phyloP scores from a whole-genome alignment of 176 grass and related monocot genomes.

The Carex cristatella region DNA sequence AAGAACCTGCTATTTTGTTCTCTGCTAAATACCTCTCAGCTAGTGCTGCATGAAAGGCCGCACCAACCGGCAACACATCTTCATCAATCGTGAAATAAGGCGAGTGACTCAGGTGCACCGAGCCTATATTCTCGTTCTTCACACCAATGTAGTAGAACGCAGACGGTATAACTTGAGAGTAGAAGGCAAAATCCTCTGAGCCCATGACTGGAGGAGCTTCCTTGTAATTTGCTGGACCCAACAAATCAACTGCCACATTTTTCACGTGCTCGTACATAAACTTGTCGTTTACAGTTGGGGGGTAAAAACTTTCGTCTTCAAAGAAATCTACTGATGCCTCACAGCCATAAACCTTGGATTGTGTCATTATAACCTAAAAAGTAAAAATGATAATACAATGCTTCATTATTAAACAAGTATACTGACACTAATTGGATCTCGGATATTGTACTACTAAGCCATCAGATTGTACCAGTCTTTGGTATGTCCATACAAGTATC shows the following conservation, averaged over 20 bases:
- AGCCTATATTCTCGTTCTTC: constrained; percentile 74
- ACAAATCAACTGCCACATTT: constrained; percentile 35
- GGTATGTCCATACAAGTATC: neutral
- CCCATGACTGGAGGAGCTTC: constrained; percentile 82
- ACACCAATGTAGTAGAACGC: constrained; percentile 91
- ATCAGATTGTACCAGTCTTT: neutral
- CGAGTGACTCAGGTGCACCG: constrained; percentile 54
- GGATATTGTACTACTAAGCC: neutral
- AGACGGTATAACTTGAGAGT: constrained; percentile 65
- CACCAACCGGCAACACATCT: constrained; percentile 77
- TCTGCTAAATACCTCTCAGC: constrained; percentile 76
- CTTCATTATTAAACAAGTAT: neutral
- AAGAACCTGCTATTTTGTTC: constrained; percentile 22
- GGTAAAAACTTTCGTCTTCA: constrained; percentile 95
- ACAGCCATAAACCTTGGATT: constrained; percentile 70
- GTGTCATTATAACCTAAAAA: constrained; percentile 57
- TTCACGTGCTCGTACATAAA: constrained; percentile 68
- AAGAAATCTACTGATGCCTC: constrained; percentile 68
- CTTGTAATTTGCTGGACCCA: constrained; percentile 40
- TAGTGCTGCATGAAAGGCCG: constrained; percentile 79
- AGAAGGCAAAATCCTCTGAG: constrained; percentile 96
- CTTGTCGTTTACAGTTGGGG: constrained; percentile 73
- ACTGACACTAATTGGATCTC: neutral
- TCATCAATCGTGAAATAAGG: constrained; percentile 93
- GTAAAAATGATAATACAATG: neutral